phyloP scores from a whole-genome alignment of 805 yeast species.

The Zygosaccharomyces gambellarensis region DNA sequence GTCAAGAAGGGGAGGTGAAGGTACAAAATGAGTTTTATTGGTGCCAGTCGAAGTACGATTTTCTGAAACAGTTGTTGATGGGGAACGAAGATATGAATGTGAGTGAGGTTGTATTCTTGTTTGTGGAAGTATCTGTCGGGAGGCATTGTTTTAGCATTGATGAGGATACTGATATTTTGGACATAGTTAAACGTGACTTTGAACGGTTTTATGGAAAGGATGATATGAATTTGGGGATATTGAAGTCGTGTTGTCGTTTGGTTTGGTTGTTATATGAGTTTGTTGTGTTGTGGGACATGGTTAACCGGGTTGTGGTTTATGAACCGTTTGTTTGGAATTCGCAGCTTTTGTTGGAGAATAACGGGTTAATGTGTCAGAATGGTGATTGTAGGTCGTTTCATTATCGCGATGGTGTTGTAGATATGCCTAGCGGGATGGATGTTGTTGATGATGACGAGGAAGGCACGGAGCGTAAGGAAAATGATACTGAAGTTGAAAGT shows the following conservation, averaged over 20 bases:
- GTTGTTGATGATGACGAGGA: neutral
- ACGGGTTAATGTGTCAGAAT: conserved; percentile 8
- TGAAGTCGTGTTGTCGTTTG: conserved; percentile 13
- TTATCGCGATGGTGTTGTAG: neutral
- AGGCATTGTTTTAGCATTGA: conserved; percentile 8
- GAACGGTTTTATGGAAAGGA: conserved; percentile 1
- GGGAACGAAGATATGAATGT: neutral
- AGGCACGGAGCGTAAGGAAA: neutral
- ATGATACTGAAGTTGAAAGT: neutral
- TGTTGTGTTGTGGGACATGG: conserved; percentile 13
- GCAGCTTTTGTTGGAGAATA: conserved; percentile 9
- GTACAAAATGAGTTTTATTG: neutral
- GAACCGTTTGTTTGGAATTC: conserved; percentile 13
- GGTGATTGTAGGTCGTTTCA: conserved; percentile 6
- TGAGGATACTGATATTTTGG: neutral
- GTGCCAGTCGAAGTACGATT: conserved; percentile 8
- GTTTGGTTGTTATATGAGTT: conserved; percentile 13
- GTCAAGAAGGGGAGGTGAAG: neutral
- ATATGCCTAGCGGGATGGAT: neutral
- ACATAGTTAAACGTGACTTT: conserved; percentile 7
- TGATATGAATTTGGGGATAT: conserved; percentile 9
- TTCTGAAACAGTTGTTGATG: neutral
- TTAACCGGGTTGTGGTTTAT: conserved; percentile 7
- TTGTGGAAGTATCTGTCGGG: conserved; percentile 8
- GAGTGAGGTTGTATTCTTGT: neutral